Evolutionary conservation across 805 yeast species (phyloP).

Genomic region (Wickerhamomyces hampshirensis): DNA sequence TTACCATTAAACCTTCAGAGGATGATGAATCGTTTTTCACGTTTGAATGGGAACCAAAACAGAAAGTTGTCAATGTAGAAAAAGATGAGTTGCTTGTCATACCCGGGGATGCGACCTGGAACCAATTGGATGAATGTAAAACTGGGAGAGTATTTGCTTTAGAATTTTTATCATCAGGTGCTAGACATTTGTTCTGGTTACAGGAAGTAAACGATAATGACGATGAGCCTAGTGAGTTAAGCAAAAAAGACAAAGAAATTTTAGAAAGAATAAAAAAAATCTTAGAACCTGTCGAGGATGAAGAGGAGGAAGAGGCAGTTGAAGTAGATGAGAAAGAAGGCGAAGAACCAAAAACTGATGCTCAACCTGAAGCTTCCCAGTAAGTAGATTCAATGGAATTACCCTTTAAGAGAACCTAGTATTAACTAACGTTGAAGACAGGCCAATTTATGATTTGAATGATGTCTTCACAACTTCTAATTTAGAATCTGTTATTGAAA

Average conservation of each 20-base stretch:
- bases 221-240: constrained; percentile 51
- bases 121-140: constrained; percentile 59
- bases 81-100: constrained; percentile 65
- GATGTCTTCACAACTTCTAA: constrained; percentile 16
- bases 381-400: constrained; percentile 8
- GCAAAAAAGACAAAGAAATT: constrained; percentile 51
- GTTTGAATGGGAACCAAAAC: constrained; percentile 70
- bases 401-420: neutral
- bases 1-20: constrained; percentile 53
- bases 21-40: constrained; percentile 72
- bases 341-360: constrained; percentile 7
- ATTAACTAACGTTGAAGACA: constrained; percentile 11
- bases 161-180: constrained; percentile 59
- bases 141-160: constrained; percentile 76
- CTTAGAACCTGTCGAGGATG: constrained; percentile 38
- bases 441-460: constrained; percentile 16
- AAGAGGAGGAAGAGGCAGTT: constrained; percentile 31
- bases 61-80: constrained; percentile 38
- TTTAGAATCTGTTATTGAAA: constrained; percentile 9
- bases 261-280: constrained; percentile 43
- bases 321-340: constrained; percentile 18
- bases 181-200: constrained; percentile 59
- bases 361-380: constrained; percentile 8
- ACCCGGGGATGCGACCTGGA: constrained; percentile 84
- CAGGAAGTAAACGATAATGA: constrained; percentile 67